A percentile compares a stretch with the other conserved stretches of the same genome.
Evolutionary conservation across 2,329 filamentous ascomycete genomes (phyloP).

Genomic region (Nigrospora osmanthi): DNA sequence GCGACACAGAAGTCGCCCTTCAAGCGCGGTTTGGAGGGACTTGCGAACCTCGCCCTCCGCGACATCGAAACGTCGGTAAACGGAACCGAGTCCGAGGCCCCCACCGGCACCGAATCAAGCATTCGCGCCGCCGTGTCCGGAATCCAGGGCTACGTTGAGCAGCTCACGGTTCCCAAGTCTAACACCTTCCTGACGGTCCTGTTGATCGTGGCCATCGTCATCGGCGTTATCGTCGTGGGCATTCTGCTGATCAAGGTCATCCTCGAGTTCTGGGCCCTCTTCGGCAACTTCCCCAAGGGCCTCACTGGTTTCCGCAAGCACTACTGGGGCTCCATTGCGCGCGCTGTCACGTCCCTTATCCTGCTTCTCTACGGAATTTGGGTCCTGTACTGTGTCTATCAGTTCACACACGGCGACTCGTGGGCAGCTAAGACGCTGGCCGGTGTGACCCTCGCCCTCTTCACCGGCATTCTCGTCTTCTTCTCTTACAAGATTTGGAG

Average conservation of each 20-base stretch:
- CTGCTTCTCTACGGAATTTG: constrained; percentile 89
- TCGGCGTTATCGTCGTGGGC: constrained; percentile 75
- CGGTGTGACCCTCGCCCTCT: constrained; percentile 69
- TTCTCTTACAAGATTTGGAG: constrained; percentile 80
- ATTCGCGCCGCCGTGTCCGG: constrained; percentile 55
- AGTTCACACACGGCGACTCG: constrained; percentile 88
- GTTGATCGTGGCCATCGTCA: constrained; percentile 77
- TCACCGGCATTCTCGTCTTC: constrained; percentile 73
- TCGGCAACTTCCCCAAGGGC: constrained; percentile 73
- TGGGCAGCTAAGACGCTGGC: constrained; percentile 86
- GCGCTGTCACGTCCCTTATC: constrained; percentile 84
- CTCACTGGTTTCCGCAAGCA: constrained; percentile 84
- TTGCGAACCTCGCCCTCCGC: constrained; percentile 45
- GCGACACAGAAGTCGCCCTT: constrained; percentile 29
- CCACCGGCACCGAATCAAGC: constrained; percentile 14
- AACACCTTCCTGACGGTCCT: constrained; percentile 97
- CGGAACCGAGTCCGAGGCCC: constrained; percentile 11
- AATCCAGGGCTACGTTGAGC: constrained; percentile 75
- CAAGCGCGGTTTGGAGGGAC: constrained; percentile 46
- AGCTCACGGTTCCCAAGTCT: constrained; percentile 74
- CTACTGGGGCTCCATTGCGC: constrained; percentile 89
- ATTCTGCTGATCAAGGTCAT: constrained; percentile 88
- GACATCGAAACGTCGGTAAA: constrained; percentile 39
- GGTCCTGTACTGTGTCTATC: constrained; percentile 93
- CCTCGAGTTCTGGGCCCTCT: constrained; percentile 86